Base-by-base conservation (phyloP, 176 grass and related monocot genomes). In the Rhynchospora breviuscula region DNA sequence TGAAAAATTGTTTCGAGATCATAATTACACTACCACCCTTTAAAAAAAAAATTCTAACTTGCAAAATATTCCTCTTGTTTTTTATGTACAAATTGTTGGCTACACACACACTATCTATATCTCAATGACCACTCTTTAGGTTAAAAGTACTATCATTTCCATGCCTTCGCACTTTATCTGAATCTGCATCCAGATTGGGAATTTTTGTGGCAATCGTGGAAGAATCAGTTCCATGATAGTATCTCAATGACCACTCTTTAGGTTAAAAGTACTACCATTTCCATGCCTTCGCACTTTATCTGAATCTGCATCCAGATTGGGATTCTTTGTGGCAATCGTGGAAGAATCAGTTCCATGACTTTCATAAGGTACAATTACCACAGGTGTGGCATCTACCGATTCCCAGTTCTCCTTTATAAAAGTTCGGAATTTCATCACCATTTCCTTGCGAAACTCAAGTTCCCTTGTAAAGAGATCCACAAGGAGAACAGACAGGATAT, bases 381-480 rank as follows among this genome's bases (percentile, higher is more conserved):
- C 93, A 57, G 93, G 88, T 12, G 91, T 91, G 78, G 96, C 96
- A 83, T 93, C 91, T 81, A 98, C 83, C 0, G 93, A 93, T 29
- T 87, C 91, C 96, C 93, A 98, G 4, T 90, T 85, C 80, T 98
- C 96, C 57, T 85, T 91, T 83, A 93, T 3, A 18, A 95, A 89
- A 43, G 9, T 86, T 79, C 40, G 76, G 68, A 98, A 95, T 22
- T 90, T 90, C 57, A 83, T 86, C 43, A 95, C 96, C 93, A 83
- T 95, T 78, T 93, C 89, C 53, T 86, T 90, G 49, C 93, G 85
- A 63, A 98, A 95, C 44, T 90, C 88, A 23, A 98, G 65, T 69
- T 93, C 88, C 23, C 96, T 91, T 7, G 93, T 93, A 85, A 98
- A 98, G 17, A 89, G 59, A 81, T 98, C 93, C 40, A 95, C 74